phyloP scores from a whole-genome alignment of 169 alveolate species.

The Plasmodium cynomolgi region DNA sequence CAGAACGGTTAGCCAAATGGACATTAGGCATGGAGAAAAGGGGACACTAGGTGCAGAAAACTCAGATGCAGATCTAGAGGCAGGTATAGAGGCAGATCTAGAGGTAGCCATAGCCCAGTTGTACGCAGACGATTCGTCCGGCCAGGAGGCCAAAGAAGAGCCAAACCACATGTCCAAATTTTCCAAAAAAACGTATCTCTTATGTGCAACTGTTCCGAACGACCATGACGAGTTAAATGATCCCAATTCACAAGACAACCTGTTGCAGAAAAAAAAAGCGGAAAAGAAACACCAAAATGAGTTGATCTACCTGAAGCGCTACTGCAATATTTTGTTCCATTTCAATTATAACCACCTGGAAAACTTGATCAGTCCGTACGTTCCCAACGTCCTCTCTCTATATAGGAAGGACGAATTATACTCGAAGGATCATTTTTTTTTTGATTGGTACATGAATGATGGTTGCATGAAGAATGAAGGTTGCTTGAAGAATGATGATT shows the following conservation, averaged over 20 bases:
- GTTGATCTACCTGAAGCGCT: slow-evolving; percentile 40
- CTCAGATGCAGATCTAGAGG: background rate
- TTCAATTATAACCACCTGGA: slow-evolving; percentile 63
- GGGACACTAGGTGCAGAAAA: background rate
- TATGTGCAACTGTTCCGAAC: background rate
- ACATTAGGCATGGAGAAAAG: background rate
- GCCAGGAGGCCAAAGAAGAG: background rate
- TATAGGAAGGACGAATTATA: slow-evolving; percentile 17
- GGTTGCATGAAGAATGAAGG: too few species aligned
- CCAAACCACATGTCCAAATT: background rate
- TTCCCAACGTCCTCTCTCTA: slow-evolving; percentile 45
- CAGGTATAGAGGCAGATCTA: background rate
- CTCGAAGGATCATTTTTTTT: slow-evolving; percentile 29
- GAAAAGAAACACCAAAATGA: slow-evolving; percentile 31
- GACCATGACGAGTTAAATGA: background rate
- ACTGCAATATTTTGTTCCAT: slow-evolving; percentile 20
- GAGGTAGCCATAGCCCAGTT: background rate
- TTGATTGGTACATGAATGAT: background rate
- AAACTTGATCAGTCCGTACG: slow-evolving; percentile 31
- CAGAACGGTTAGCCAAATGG: slow-evolving; percentile 34
- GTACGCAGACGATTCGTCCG: background rate
- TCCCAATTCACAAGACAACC: background rate
- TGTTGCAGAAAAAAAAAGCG: background rate
- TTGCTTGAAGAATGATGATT: background rate
- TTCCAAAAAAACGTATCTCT: background rate